phyloP scores from a whole-genome alignment of 768 basidiomycete species.

The Trichaptum fuscoviolaceum region DNA sequence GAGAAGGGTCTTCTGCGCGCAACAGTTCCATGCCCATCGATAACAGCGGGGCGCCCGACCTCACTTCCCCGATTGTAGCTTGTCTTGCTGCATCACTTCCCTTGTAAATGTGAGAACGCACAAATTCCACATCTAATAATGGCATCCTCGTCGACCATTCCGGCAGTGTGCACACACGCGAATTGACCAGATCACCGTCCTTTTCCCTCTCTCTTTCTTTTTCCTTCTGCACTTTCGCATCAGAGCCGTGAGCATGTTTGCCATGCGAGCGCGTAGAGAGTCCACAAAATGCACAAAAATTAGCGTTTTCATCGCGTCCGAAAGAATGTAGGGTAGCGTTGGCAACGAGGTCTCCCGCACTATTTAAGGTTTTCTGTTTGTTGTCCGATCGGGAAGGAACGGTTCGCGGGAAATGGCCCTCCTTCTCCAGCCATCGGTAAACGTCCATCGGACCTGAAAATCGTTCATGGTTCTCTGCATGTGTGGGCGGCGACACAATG shows the following conservation, averaged over 20 bases:
- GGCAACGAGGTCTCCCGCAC: slow-evolving; percentile 9
- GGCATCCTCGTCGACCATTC: not conserved
- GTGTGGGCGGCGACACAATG: slow-evolving; percentile 16
- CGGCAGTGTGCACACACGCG: not conserved
- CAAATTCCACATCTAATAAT: not conserved
- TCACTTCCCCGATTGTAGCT: not conserved
- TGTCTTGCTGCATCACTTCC: not conserved
- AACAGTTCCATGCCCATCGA: slow-evolving; percentile 6
- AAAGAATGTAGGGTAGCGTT: slow-evolving; percentile 5
- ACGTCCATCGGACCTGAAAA: slow-evolving; percentile 36
- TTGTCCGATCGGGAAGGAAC: not conserved
- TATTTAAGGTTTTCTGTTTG: not conserved
- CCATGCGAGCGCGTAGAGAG: not conserved
- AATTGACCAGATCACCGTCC: not conserved
- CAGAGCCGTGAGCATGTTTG: not conserved
- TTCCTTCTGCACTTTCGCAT: not conserved
- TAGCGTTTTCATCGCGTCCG: not conserved
- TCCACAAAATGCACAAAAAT: not conserved
- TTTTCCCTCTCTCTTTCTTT: not conserved
- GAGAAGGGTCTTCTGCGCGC: not conserved
- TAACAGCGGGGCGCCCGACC: not conserved
- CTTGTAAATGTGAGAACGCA: not conserved
- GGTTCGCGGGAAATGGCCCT: slow-evolving; percentile 25
- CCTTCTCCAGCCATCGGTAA: slow-evolving; percentile 39
- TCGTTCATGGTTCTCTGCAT: slow-evolving; percentile 15